Conservation (phyloP, 805 yeast genomes). For the Pichia kluyveri region DNA sequence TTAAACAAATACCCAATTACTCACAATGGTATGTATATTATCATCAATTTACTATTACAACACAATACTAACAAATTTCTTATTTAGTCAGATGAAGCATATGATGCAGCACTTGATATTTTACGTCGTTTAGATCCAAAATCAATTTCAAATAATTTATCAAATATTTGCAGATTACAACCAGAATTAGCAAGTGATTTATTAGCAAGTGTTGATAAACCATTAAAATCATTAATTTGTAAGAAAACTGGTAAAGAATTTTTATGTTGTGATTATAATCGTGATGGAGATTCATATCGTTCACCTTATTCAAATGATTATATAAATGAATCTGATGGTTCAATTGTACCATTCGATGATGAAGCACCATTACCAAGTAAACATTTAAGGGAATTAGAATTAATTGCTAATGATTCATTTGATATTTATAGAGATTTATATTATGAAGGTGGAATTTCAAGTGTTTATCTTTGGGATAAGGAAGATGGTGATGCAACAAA, state of each 20-base stretch:
- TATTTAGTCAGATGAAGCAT: conserved; percentile 34
- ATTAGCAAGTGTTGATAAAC: conserved; percentile 79
- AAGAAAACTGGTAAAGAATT: conserved; percentile 51
- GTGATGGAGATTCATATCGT: conserved; percentile 88
- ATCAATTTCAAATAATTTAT: conserved; percentile 36
- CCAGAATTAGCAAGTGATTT: conserved; percentile 81
- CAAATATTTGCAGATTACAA: conserved; percentile 41
- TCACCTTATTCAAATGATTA: conserved; percentile 87
- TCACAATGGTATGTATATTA: too few relatives aligned
- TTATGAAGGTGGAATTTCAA: conserved; percentile 88
- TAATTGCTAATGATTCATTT: conserved; percentile 79
- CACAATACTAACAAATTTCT: too few relatives aligned
- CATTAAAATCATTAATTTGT: conserved; percentile 50
- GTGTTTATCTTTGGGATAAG: conserved; percentile 88
- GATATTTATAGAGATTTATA: conserved; percentile 89
- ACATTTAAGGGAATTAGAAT: conserved; percentile 62
- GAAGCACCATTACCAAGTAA: conserved; percentile 73
- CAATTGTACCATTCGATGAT: conserved; percentile 27
- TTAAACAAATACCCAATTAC: too few relatives aligned
- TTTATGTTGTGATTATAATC: conserved; percentile 85
- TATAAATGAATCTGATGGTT: conserved; percentile 33
- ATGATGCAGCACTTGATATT: conserved; percentile 73
- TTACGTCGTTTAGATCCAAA: conserved; percentile 69
- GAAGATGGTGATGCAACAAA: conserved; percentile 42
- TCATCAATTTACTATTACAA: too few relatives aligned